Conservation (phyloP, 2,329 filamentous ascomycete species). For the Zymoseptoria tritici region DNA sequence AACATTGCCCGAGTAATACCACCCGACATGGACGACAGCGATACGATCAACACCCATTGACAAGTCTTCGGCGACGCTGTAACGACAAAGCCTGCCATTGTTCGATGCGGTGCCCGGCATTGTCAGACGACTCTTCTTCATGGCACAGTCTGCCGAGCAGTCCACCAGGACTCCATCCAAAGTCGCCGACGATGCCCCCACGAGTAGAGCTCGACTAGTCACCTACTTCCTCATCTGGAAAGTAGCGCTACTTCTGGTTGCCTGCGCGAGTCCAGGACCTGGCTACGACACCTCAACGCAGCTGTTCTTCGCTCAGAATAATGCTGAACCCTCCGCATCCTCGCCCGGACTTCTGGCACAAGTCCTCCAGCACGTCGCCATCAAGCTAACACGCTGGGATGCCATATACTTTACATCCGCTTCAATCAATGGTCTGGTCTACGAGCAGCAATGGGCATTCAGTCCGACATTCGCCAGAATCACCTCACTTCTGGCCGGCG, state of each 20-base stretch:
- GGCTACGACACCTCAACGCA: constrained; percentile 75
- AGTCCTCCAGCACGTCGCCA: constrained; percentile 34
- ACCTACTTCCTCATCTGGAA: constrained; percentile 58
- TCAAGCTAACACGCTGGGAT: constrained; percentile 69
- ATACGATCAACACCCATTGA: not conserved
- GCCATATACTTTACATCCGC: constrained; percentile 65
- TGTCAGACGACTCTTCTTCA: not conserved
- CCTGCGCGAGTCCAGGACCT: constrained; percentile 48
- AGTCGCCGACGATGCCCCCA: not conserved
- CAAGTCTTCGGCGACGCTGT: not conserved
- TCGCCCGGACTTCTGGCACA: constrained; percentile 16
- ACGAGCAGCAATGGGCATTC: constrained; percentile 84
- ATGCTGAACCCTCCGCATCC: constrained; percentile 3
- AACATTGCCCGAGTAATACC: not conserved
- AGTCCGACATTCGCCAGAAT: constrained; percentile 49
- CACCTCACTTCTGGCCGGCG: constrained; percentile 34
- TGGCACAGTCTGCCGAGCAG: not conserved
- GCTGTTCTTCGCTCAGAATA: constrained; percentile 36
- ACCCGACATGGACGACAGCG: no score
- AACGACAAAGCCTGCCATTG: not conserved
- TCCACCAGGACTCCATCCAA: not conserved
- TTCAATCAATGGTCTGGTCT: constrained; percentile 57
- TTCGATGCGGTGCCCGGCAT: not conserved
- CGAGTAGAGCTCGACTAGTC: constrained; percentile 11
- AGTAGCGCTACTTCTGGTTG: constrained; percentile 54